Base-by-base conservation (phyloP, 208 protist genomes). In the Trypanosomatidae sp. region DNA sequence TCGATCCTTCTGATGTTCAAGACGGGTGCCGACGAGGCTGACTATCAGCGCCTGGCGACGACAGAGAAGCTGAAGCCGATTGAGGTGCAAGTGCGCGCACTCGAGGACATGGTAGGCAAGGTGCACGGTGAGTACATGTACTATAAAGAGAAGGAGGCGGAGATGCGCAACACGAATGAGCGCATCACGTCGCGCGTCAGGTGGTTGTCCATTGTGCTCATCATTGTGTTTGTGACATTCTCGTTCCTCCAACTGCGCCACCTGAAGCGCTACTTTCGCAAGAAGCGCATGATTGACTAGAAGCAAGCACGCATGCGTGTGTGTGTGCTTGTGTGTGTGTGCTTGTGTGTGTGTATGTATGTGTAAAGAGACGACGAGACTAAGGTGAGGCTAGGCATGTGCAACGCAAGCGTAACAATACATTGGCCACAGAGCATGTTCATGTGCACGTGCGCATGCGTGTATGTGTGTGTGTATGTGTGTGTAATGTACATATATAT, bases 221-320 rank as follows among this genome's bases (percentile, higher is more conserved):
- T 90, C 40, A 21, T 70, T 3, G 56, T 87, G 21, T 88, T 89
- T 57, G 55, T 66, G 33, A 26, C 65, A 19, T 90, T 93, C 45
- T 83, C 71, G 10, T 62, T 69, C 28, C 61, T 69, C 39, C 74
- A 93, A 43, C 44, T 87, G 55, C 48, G 61, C 6, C 74, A 93
- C 58, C 57, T 93, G 13, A 81, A 88, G 67, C 46, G 47, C 18
- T 93, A 85, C 59, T 90, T 93, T 60, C 59, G 66, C 27, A 88
- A 86, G 64, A 93, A 93, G 65, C 72, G 85, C 40, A 81, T 93
- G 61, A 93, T 93, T 56, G 85, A 93, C 48, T 93, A 72, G 63
- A 15, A 35, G 11, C 11, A 35, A 35, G 10, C n/a, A n/a, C n/a
- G n/a, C n/a, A n/a, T n/a, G n/a, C n/a, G n/a, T n/a, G n/a, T n/a